Evolutionary conservation across 345 rosid species (phyloP), one percentile per base, ranked within the genome.

Genomic region (Eucalyptus dawsonii): DNA sequence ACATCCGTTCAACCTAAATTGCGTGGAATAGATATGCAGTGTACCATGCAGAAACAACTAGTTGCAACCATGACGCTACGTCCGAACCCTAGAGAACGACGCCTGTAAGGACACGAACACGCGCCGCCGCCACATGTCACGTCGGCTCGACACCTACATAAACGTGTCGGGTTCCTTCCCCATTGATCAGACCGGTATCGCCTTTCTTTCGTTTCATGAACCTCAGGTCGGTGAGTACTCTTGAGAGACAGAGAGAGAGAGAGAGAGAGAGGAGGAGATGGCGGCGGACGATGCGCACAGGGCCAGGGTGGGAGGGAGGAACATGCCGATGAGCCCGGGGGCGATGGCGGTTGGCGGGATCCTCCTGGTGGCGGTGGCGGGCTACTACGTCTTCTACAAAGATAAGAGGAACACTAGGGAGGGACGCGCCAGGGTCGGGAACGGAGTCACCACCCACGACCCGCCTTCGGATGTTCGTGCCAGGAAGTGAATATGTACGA

Each of bases 281-380:
- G 87, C 80, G 25, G 91, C 8, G 45, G 37, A 80, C 14, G 90
- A 89, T 50, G 88, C 69, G n/a, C 49, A 81, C 37, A 87, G 65
- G 85, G 87, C 62, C 29, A 89, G n/a, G 85, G 40, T 31, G 42
- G 62, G 88, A 25, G 88, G 89, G n/a, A 50, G 89, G 42, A 65
- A 85, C 65, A 34, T 50, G 54, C 81, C 14, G 22, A 87, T 67
- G 76, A 90, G 58, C 85, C 91, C 91, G 45, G 9, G 87, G 14
- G 87, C 53, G 11, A 88, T 90, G 87, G 87, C 81, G 19, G 65
- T 81, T 21, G 89, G 89, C 25, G 87, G 87, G 29, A 44, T 90
- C 34, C 56, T 85, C 42, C 69, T 90, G 21, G 87, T 62, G 5
- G 83, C 53, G n/a, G 89, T 7, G 29, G 89, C 50, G 3, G 91